phyloP scores from a whole-genome alignment of 2,329 filamentous ascomycete genomes.

The Phyllosticta capitalensis region DNA sequence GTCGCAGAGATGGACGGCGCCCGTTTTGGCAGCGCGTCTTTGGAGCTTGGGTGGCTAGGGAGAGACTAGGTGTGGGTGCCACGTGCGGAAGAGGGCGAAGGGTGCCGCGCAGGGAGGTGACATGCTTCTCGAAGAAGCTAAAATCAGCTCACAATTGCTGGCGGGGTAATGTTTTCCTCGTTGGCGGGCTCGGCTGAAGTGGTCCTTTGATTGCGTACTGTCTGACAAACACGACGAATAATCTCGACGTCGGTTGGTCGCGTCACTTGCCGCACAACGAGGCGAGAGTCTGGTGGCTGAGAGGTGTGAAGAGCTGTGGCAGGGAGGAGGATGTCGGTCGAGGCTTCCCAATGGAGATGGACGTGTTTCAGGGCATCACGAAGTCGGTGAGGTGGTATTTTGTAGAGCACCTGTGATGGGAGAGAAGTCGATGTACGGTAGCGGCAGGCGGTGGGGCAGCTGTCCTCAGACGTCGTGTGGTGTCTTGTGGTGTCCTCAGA shows the following conservation, averaged over 20 bases:
- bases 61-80: neutral
- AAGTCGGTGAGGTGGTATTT: neutral
- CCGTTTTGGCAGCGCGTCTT: too few relatives aligned
- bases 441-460: too few relatives aligned
- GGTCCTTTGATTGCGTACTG: neutral
- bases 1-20: too few relatives aligned
- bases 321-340: neutral
- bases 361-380: neutral
- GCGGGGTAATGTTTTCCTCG: slow-evolving; percentile 6
- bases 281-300: too few relatives aligned
- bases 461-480: too few relatives aligned
- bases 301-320: neutral
- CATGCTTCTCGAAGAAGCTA: slow-evolving; percentile 10
- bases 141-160: neutral
- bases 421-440: too few relatives aligned
- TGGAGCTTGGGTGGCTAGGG: too few relatives aligned
- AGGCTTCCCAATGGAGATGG: neutral
- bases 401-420: too few relatives aligned
- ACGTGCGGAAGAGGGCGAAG: slow-evolving; percentile 7
- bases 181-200: neutral
- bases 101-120: neutral
- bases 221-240: neutral
- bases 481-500: too few relatives aligned
- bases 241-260: neutral
- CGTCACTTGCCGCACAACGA: neutral